Conservation (phyloP, 2,329 filamentous ascomycete genomes). For the Lachnum nothofagi region DNA sequence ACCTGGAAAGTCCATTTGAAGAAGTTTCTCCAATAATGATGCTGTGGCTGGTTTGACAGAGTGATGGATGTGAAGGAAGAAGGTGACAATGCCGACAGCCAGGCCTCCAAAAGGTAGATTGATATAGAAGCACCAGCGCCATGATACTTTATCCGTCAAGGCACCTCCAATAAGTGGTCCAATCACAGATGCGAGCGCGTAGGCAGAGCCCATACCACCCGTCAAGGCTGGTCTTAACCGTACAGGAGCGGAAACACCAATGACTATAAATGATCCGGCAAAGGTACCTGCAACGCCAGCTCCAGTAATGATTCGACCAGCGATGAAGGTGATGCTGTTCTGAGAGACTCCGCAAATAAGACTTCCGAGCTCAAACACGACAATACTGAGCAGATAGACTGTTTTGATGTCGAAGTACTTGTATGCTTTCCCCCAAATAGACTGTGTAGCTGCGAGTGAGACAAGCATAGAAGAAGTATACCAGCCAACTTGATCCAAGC, state of each 20-base stretch:
- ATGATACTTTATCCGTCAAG: conserved; percentile 32
- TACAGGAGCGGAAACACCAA: conserved; percentile 31
- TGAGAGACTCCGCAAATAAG: conserved; percentile 27
- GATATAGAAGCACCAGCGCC: conserved; percentile 34
- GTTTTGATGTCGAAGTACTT: conserved; percentile 24
- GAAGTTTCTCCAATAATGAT: conserved; percentile 37
- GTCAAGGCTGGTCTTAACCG: conserved; percentile 2
- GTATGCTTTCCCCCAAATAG: conserved; percentile 16
- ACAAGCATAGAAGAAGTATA: too few species aligned
- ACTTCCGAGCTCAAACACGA: conserved; percentile 30
- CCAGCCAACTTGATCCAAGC: too few species aligned
- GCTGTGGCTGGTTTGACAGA: conserved; percentile 34
- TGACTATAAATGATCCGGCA: conserved; percentile 40
- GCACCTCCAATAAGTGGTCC: conserved; percentile 32
- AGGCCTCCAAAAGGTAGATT: conserved; percentile 30
- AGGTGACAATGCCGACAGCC: conserved; percentile 11
- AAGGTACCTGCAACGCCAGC: conserved; percentile 18
- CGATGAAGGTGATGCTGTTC: conserved; percentile 24
- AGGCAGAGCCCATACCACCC: conserved; percentile 25
- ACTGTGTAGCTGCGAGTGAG: too few species aligned
- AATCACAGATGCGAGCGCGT: conserved; percentile 14
- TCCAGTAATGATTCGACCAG: conserved; percentile 29
- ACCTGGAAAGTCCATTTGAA: conserved; percentile 36
- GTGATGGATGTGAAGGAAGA: conserved; percentile 38
- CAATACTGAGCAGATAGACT: conserved; percentile 18